Percentiles rank a stretch among this genome's conserved stretches.
Evolutionary conservation across 2,329 filamentous ascomycete species (phyloP).

Genomic region (Fusarium devonianum): DNA sequence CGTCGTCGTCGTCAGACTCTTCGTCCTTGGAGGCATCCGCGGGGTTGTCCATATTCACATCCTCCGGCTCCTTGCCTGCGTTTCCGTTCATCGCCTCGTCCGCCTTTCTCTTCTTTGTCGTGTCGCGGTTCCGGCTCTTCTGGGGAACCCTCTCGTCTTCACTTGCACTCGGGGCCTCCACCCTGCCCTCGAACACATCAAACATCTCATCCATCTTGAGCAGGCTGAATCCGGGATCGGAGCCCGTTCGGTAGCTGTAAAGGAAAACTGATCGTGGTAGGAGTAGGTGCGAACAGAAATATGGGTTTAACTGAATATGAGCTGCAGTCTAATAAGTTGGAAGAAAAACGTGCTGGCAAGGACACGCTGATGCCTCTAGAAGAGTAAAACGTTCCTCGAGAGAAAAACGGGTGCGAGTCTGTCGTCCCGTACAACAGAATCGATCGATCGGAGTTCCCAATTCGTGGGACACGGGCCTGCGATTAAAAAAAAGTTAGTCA

Average conservation of each 20-base stretch:
- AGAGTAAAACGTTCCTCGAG: conserved; percentile 4
- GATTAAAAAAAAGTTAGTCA: conserved; percentile 40
- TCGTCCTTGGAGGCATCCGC: conserved; percentile 50
- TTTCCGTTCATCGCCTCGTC: conserved; percentile 72
- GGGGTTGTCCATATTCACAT: conserved; percentile 50
- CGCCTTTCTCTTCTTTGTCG: conserved; percentile 85
- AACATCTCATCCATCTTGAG: conserved; percentile 78
- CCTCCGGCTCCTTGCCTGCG: conserved; percentile 24
- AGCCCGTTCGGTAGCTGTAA: conserved; percentile 17
- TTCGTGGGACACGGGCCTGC: conserved; percentile 30
- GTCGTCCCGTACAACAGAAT: conserved; percentile 29
- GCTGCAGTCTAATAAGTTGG: neutral
- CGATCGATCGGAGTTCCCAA: conserved; percentile 32
- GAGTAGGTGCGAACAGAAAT: conserved; percentile 5
- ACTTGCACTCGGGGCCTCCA: conserved; percentile 49
- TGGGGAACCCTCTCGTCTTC: conserved; percentile 56
- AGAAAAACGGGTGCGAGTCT: conserved; percentile 10
- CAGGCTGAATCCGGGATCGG: conserved; percentile 23
- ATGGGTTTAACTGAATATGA: neutral
- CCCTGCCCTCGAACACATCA: conserved; percentile 77
- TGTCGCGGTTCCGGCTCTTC: conserved; percentile 62
- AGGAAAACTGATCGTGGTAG: conserved; percentile 25
- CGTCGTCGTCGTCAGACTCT: conserved; percentile 46
- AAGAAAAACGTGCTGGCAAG: too few relatives aligned
- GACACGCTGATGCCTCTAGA: neutral